Conservation (phyloP, 371 early-diverging fungal genomes). For the Saksenaea oblongispora region DNA sequence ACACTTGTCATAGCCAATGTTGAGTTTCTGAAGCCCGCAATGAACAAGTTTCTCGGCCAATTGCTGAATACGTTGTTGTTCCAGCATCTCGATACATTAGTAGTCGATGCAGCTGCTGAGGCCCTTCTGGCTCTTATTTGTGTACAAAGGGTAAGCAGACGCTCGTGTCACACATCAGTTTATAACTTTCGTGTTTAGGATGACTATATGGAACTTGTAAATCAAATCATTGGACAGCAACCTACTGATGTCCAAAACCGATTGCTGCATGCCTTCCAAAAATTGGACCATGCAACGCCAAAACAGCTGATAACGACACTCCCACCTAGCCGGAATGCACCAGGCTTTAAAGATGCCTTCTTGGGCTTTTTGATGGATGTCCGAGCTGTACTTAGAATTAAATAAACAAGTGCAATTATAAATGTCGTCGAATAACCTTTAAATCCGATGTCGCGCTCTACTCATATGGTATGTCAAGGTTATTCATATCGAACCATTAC, state of each 20-base stretch:
- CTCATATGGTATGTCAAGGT: background rate
- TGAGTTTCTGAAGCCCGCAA: slow-evolving; percentile 41
- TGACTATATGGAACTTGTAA: slow-evolving; percentile 35
- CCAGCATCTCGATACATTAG: slow-evolving; percentile 58
- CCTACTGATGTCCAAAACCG: slow-evolving; percentile 49
- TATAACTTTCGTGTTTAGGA: slow-evolving; percentile 16
- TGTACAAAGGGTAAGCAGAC: slow-evolving; percentile 48
- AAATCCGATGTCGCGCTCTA: background rate
- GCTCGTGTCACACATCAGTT: background rate
- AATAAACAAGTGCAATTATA: slow-evolving; percentile 34
- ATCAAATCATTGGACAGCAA: slow-evolving; percentile 58
- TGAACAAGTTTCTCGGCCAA: slow-evolving; percentile 56
- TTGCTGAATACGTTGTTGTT: slow-evolving; percentile 59
- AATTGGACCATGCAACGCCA: slow-evolving; percentile 43
- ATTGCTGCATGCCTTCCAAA: slow-evolving; percentile 49
- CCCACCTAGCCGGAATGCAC: slow-evolving; percentile 23
- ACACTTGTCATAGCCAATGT: slow-evolving; percentile 13
- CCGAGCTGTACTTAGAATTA: slow-evolving; percentile 66
- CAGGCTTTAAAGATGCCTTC: slow-evolving; percentile 51
- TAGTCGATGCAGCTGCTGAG: slow-evolving; percentile 63
- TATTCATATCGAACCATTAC: background rate
- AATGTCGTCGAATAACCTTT: background rate
- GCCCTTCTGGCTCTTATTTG: slow-evolving; percentile 60
- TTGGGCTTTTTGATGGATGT: slow-evolving; percentile 65
- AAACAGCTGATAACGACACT: slow-evolving; percentile 17